Percentiles rank a stretch among this genome's conserved stretches.
Evolutionary conservation across 2,329 filamentous ascomycete genomes (phyloP).

Genomic region (Chrysosphaeria jannelii): DNA sequence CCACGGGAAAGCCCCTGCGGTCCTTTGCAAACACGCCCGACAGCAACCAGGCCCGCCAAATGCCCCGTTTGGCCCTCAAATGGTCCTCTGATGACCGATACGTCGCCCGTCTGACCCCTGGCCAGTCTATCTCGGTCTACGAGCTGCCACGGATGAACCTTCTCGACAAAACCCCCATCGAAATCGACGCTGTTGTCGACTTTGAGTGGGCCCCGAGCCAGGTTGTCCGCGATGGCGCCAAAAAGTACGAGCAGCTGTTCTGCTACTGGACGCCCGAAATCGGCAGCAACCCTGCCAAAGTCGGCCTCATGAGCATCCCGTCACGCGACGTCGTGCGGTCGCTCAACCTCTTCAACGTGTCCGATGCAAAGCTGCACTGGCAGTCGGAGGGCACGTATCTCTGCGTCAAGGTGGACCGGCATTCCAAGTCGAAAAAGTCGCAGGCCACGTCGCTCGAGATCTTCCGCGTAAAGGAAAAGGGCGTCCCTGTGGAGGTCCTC

Average conservation of each 20-base stretch:
- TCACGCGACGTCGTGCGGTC: conserved; percentile 85
- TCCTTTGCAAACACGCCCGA: conserved; percentile 58
- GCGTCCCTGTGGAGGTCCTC: conserved; percentile 90
- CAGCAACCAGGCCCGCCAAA: conserved; percentile 19
- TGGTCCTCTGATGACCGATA: conserved; percentile 97
- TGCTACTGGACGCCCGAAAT: conserved; percentile 98
- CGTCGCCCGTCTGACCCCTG: conserved; percentile 69
- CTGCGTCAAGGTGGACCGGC: conserved; percentile 93
- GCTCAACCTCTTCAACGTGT: conserved; percentile 91
- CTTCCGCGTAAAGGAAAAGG: conserved; percentile 91
- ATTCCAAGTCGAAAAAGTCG: conserved; percentile 98
- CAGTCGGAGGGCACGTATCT: conserved; percentile 83
- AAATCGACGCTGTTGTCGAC: conserved; percentile 88
- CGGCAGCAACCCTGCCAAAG: conserved; percentile 90
- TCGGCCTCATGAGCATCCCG: conserved; percentile 84
- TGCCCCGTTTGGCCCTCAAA: conserved; percentile 79
- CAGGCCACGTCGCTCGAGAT: conserved; percentile 93
- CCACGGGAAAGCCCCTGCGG: conserved; percentile 62
- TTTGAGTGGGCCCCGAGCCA: conserved; percentile 91
- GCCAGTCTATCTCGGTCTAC: conserved; percentile 84
- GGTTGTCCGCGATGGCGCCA: conserved; percentile 54
- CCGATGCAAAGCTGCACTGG: conserved; percentile 95
- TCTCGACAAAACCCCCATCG: conserved; percentile 70
- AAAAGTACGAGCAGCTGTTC: conserved; percentile 81
- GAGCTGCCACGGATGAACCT: conserved; percentile 72